These are phyloP conservation scores for Earliella scabrosa DNA, from an alignment of 1,284 basidiomycete genomes.

Conservation along the genomic window DNA sequence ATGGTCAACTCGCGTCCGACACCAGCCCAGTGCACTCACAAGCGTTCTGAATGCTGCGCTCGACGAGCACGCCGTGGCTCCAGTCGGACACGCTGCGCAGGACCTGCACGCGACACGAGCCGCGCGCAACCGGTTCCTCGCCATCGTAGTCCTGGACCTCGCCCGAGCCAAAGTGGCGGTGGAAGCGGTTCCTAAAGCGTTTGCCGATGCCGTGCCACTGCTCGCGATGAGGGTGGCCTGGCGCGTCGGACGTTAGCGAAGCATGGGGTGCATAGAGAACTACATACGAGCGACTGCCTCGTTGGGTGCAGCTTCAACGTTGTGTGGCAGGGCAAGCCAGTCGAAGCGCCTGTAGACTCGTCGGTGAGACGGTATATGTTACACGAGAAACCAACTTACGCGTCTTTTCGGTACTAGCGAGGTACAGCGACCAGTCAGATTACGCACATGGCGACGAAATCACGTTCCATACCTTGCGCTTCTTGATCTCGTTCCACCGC, in stretches of 20 bases:
- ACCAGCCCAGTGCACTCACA: conserved; percentile 61
- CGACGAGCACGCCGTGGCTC: conserved; percentile 88
- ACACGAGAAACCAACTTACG: conserved; percentile 39
- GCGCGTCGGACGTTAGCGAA: neutral
- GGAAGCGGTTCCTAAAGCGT: conserved; percentile 65
- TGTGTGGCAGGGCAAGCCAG: conserved; percentile 86
- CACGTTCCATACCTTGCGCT: conserved; percentile 59
- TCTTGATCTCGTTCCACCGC: conserved; percentile 86
- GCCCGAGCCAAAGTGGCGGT: conserved; percentile 35
- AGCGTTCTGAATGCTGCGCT: conserved; percentile 85
- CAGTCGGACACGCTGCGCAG: conserved; percentile 87
- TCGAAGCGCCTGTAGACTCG: conserved; percentile 52
- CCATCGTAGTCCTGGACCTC: conserved; percentile 39
- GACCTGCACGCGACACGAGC: conserved; percentile 73
- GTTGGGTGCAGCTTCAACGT: conserved; percentile 59
- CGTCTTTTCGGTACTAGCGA: conserved; percentile 53
- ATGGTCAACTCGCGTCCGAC: conserved; percentile 2
- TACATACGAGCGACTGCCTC: conserved; percentile 66
- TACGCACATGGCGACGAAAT: neutral
- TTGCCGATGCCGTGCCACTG: conserved; percentile 62
- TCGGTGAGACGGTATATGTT: neutral
- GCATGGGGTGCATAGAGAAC: conserved; percentile 17
- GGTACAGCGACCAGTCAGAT: neutral
- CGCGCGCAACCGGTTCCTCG: conserved; percentile 42
- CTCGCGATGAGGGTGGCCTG: conserved; percentile 73